Conservation (phyloP, 768 basidiomycete genomes). For the Kwoniella sp. region DNA sequence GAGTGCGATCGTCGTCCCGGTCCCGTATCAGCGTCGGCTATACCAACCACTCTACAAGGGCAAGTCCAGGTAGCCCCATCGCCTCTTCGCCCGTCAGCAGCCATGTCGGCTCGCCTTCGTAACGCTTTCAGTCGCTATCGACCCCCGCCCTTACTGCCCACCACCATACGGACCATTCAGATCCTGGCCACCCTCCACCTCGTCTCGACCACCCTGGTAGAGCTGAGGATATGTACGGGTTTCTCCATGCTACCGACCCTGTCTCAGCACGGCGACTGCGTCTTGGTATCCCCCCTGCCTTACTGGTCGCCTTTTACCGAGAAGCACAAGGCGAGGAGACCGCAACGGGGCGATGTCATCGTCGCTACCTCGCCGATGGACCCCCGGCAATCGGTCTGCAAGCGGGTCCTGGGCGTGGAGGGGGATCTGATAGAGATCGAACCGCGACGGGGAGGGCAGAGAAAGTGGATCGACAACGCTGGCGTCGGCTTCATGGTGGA, state of each 20-base stretch:
- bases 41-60: background rate
- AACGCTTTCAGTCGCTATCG: constrained; percentile 7
- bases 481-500: constrained; percentile 16
- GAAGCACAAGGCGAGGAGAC: constrained; percentile 11
- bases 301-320: constrained; percentile 29
- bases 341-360: constrained; percentile 69
- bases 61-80: too few species aligned
- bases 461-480: constrained; percentile 15
- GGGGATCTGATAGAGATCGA: constrained; percentile 87
- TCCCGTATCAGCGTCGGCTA: background rate
- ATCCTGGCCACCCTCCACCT: constrained; percentile 37
- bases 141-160: constrained; percentile 24
- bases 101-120: constrained; percentile 8
- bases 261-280: constrained; percentile 40
- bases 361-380: constrained; percentile 66
- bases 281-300: constrained; percentile 46
- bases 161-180: constrained; percentile 26
- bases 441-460: constrained; percentile 53
- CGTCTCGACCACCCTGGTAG: constrained; percentile 37
- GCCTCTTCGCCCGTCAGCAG: background rate
- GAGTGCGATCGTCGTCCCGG: too few species aligned
- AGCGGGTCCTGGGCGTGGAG: constrained; percentile 82
- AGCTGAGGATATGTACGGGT: constrained; percentile 43
- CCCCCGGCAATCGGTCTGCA: constrained; percentile 69
- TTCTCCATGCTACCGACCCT: constrained; percentile 52